These are phyloP conservation scores for Hypoxylon sp. DNA, from an alignment of 2,329 filamentous ascomycete species.

Conservation along the genomic window DNA sequence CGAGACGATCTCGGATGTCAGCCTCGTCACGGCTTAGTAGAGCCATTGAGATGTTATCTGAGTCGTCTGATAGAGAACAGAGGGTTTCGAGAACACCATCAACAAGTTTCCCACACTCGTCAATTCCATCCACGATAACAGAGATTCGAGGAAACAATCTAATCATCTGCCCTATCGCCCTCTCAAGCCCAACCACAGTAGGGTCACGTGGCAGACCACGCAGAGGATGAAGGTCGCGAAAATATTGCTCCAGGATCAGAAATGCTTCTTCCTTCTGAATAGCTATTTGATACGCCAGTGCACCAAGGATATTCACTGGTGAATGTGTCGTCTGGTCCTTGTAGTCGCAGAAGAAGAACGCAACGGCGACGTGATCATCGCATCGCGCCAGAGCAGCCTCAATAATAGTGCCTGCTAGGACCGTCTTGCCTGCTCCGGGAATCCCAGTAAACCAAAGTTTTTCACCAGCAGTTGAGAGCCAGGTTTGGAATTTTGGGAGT, in stretches of 20 bases:
- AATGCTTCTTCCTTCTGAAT: conserved; percentile 48
- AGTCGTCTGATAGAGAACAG: conserved; percentile 15
- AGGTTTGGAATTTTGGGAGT: conserved; percentile 37
- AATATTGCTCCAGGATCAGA: conserved; percentile 38
- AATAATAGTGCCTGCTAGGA: conserved; percentile 47
- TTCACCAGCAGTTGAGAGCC: conserved; percentile 37
- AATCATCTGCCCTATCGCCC: conserved; percentile 19
- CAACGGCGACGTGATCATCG: conserved; percentile 28
- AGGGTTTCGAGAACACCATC: conserved; percentile 24
- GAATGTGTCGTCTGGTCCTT: conserved; percentile 42
- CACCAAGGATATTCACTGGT: conserved; percentile 45
- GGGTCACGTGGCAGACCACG: conserved; percentile 14
- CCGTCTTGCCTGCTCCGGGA: conserved; percentile 50
- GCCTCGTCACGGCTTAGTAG: conserved; percentile 40
- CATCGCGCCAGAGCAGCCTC: conserved; percentile 35
- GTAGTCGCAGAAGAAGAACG: conserved; percentile 54
- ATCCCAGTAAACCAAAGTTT: conserved; percentile 50
- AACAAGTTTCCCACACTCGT: conserved; percentile 40
- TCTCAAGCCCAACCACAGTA: conserved; percentile 10
- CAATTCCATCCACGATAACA: conserved; percentile 40
- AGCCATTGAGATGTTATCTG: conserved; percentile 34
- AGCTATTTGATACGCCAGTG: conserved; percentile 50
- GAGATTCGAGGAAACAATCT: conserved; percentile 30
- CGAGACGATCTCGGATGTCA: conserved; percentile 27
- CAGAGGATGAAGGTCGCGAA: conserved; percentile 31